Conservation (phyloP, 805 yeast genomes). For the Brettanomyces nanus region DNA sequence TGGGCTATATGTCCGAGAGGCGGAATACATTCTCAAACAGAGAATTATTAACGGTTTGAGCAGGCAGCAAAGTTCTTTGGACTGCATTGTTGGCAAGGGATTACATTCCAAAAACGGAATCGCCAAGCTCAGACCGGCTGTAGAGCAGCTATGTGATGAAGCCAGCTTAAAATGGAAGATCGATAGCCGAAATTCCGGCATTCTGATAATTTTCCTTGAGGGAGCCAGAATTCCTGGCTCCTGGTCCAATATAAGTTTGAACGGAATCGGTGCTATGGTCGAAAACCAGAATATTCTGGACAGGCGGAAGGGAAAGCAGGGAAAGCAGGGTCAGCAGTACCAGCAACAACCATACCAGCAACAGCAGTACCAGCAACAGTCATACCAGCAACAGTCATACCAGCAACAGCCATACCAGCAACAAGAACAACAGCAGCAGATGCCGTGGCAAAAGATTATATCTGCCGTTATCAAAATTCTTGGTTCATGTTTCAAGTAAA, state of each 20-base stretch:
- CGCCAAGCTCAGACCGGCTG: slow-evolving; percentile 85
- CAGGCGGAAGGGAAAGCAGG: slow-evolving; percentile 4
- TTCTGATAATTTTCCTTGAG: slow-evolving; percentile 59
- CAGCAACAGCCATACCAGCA: slow-evolving; percentile 19
- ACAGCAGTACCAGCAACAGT: slow-evolving; percentile 23
- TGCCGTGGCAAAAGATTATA: neutral
- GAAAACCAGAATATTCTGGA: slow-evolving; percentile 20
- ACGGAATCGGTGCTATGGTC: slow-evolving; percentile 27
- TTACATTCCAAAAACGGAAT: slow-evolving; percentile 73
- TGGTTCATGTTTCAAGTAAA: neutral
- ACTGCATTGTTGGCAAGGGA: slow-evolving; percentile 92
- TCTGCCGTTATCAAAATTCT: neutral
- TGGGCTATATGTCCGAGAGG: slow-evolving; percentile 86
- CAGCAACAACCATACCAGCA: slow-evolving; percentile 17
- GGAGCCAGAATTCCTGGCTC: slow-evolving; percentile 36
- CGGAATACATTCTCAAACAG: slow-evolving; percentile 64
- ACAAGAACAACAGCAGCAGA: slow-evolving; percentile 20
- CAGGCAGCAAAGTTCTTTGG: slow-evolving; percentile 50
- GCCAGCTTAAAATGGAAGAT: slow-evolving; percentile 51
- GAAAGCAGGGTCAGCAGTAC: slow-evolving; percentile 6
- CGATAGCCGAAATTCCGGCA: slow-evolving; percentile 74
- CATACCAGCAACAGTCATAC: slow-evolving; percentile 24
- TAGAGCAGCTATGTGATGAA: slow-evolving; percentile 67
- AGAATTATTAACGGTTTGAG: slow-evolving; percentile 62
- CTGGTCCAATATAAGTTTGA: slow-evolving; percentile 23